Evolutionary conservation across 495 filamentous ascomycete genomes (phyloP), one percentile per base, ranked within the genome.

Genomic region (Opeltia flavorubescens): DNA sequence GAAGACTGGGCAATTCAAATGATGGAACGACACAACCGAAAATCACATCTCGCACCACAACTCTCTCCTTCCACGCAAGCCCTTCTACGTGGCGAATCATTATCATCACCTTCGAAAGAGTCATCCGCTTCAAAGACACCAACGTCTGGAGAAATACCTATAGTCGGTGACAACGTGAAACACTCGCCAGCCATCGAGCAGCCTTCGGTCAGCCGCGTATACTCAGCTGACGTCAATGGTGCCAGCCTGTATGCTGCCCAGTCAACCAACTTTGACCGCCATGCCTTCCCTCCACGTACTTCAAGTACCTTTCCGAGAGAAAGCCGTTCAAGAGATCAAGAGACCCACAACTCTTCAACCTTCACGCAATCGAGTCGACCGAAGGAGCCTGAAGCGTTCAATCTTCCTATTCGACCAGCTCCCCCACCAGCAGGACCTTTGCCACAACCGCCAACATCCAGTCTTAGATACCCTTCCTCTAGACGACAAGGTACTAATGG

Each of bases 11-110:
- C 89, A 20, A 78, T 88, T 41, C 77, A 82, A 56, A 74, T 95
- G 72, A 88, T 94, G 77, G 84, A 93, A 51, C 76, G 78, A 50
- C 78, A 94, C 54, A 91, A 94, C 56, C 85, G 88, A 55, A 93
- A 89, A 62, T 93, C 86, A 5, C 89, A 95, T 63, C 74, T 95
- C 30, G 80, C 75, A 21, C 81, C 85, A 33, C 77, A 71, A 56
- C 66, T 70, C 46, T 80, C 69, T 42, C 78, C 67, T 34, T 66
- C 74, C 34, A 76, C 74, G 4, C 70, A 77, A 54, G 71, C 72
- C 12, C 66, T 77, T 11, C 60, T 80, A 40, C 70, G 74, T 25
- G 52, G 55, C 25, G 71, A 69, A 26, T 63, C 36, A 55, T 51
- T 53, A 46, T 52, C 45, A 4, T 60, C 63, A 17, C 54, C 49